Conservation (phyloP, 805 yeast genomes). For the Pichia cabralensis region DNA sequence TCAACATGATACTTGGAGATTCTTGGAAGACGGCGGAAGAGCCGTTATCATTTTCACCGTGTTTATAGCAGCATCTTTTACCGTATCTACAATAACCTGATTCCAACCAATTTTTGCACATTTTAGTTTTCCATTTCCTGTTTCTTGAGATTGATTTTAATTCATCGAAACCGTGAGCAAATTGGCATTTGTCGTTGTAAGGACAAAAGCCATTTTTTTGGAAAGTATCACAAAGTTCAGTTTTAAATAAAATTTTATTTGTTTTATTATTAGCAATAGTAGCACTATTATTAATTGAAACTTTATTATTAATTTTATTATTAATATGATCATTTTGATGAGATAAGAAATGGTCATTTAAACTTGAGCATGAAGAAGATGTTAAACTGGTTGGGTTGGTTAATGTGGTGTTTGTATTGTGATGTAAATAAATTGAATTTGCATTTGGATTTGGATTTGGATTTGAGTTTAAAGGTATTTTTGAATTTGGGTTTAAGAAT, state of each 20-base stretch:
- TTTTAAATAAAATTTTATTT: slow-evolving; percentile 52
- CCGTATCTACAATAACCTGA: slow-evolving; percentile 82
- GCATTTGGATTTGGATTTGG: background rate
- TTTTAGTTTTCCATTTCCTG: slow-evolving; percentile 82
- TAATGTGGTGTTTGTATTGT: too few species aligned
- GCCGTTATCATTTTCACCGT: slow-evolving; percentile 36
- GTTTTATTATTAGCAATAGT: slow-evolving; percentile 1
- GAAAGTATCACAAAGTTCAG: slow-evolving; percentile 79
- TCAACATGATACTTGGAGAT: too few species aligned
- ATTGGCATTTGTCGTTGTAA: slow-evolving; percentile 85
- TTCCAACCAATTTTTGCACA: slow-evolving; percentile 81
- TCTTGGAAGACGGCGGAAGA: too few species aligned
- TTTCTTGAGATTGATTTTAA: slow-evolving; percentile 64
- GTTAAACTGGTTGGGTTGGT: too few species aligned
- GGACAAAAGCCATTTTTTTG: slow-evolving; percentile 68
- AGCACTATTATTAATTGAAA: background rate
- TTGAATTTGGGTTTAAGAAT: too few species aligned
- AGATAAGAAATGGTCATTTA: too few species aligned
- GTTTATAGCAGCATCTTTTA: slow-evolving; percentile 85
- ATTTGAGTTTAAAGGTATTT: too few species aligned
- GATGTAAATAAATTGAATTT: too few species aligned
- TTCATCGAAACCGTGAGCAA: slow-evolving; percentile 83
- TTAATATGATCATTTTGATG: background rate
- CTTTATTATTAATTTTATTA: too few species aligned
- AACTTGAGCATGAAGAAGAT: too few species aligned